Conservation (phyloP, 139 green algal species). For the Chlamydomonas sp. region DNA sequence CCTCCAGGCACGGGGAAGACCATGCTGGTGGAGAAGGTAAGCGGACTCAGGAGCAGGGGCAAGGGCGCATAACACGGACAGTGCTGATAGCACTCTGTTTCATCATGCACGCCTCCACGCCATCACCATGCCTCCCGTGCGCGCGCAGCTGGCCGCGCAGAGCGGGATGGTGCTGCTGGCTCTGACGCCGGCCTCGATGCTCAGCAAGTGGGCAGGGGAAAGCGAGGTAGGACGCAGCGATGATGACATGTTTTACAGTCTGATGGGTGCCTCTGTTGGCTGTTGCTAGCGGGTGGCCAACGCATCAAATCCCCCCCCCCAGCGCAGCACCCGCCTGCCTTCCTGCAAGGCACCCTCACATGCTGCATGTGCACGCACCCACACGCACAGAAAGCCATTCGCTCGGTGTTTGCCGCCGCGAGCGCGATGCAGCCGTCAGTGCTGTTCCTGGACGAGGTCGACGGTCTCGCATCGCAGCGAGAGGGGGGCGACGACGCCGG, state of each 20-base stretch:
- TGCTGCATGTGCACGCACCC: conserved; percentile 24
- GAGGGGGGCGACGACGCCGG: conserved; percentile 31
- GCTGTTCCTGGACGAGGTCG: conserved; percentile 63
- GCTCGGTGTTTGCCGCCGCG: conserved; percentile 42
- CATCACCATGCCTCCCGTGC: too few species aligned
- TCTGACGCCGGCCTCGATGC: conserved; percentile 41
- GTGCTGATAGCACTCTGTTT: background rate
- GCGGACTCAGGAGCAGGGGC: background rate
- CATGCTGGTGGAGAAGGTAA: conserved; percentile 55
- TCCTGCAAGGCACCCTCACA: too few species aligned
- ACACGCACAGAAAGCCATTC: conserved; percentile 52
- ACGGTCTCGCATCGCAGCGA: conserved; percentile 37
- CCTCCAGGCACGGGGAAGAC: conserved; percentile 58
- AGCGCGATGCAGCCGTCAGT: conserved; percentile 35
- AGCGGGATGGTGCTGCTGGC: conserved; percentile 40
- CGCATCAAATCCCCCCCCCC: too few species aligned
- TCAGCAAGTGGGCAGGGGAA: conserved; percentile 49
- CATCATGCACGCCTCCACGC: background rate
- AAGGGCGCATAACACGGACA: background rate
- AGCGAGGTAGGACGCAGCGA: too few species aligned
- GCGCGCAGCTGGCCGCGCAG: conserved; percentile 37
- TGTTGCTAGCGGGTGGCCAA: too few species aligned
- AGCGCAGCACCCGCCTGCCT: too few species aligned
- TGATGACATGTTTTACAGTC: background rate
- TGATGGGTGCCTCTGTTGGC: background rate